Percentiles rank a stretch among this genome's conserved stretches.
Evolutionary conservation across 768 basidiomycete species (phyloP).

Genomic region (Agaricus blazei): DNA sequence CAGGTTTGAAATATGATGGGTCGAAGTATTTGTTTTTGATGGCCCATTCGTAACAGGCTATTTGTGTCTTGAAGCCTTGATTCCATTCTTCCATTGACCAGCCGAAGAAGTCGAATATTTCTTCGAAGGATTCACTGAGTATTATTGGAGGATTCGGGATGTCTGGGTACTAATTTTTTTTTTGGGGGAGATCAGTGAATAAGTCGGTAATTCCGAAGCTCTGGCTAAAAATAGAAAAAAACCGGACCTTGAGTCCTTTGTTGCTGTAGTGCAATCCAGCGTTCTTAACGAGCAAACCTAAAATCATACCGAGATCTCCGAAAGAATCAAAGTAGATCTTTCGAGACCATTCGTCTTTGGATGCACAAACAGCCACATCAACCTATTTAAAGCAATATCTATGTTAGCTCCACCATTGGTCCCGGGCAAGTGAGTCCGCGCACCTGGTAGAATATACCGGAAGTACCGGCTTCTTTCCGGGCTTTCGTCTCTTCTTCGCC

Average conservation of each 20-base stretch:
- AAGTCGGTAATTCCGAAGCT: neutral
- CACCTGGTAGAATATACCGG: slow-evolving; percentile 40
- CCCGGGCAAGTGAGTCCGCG: neutral
- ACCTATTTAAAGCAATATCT: slow-evolving; percentile 31
- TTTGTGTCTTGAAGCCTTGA: slow-evolving; percentile 49
- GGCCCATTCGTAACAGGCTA: slow-evolving; percentile 56
- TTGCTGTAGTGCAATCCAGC: slow-evolving; percentile 44
- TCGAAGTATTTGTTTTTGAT: slow-evolving; percentile 49
- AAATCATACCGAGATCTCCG: slow-evolving; percentile 70
- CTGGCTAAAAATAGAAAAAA: neutral
- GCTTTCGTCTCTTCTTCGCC: slow-evolving; percentile 24
- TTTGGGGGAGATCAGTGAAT: too few species aligned
- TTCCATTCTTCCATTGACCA: slow-evolving; percentile 47
- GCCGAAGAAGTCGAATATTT: slow-evolving; percentile 52
- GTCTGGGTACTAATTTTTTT: slow-evolving; percentile 27
- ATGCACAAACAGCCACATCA: slow-evolving; percentile 56
- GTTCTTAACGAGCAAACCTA: slow-evolving; percentile 50
- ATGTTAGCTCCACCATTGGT: neutral
- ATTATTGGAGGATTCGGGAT: slow-evolving; percentile 39
- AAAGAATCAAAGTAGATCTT: slow-evolving; percentile 56
- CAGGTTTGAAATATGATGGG: slow-evolving; percentile 30
- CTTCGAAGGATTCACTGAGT: slow-evolving; percentile 44
- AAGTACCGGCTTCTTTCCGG: slow-evolving; percentile 15
- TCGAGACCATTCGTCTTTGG: slow-evolving; percentile 45
- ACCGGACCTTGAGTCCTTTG: slow-evolving; percentile 51